These are phyloP conservation scores for Harringtonia aguacate DNA, from an alignment of 2,329 filamentous ascomycete species.

Conservation along the genomic window DNA sequence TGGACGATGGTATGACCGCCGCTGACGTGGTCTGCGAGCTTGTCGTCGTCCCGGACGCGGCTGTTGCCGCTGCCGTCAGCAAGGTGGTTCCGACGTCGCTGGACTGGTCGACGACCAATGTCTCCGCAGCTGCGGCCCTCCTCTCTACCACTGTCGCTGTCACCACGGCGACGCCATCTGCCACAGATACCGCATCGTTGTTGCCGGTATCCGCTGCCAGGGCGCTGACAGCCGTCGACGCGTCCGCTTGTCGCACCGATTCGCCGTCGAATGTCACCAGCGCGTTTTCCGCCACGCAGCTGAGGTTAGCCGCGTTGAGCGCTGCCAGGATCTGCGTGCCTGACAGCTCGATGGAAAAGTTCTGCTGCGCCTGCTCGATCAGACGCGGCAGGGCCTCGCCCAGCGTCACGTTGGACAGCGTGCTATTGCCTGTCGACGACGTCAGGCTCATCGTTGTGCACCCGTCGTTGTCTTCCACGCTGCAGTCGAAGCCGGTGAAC, in stretches of 20 bases:
- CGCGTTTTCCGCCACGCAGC: conserved; percentile 77
- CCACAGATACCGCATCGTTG: conserved; percentile 1
- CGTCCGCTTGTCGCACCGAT: conserved; percentile 23
- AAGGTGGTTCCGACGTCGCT: no score
- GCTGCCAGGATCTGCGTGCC: conserved; percentile 59
- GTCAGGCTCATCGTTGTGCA: conserved; percentile 41
- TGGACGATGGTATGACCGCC: no score
- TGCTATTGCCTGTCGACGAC: conserved; percentile 20
- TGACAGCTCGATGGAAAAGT: conserved; percentile 69
- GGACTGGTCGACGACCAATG: no score
- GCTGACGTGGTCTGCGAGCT: no score
- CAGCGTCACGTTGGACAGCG: conserved; percentile 60
- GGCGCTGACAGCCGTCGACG: conserved; percentile 3
- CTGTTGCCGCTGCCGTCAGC: no score
- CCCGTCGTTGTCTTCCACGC: conserved; percentile 32
- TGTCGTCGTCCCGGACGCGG: no score
- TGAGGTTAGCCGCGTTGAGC: conserved; percentile 65
- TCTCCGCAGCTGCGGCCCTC: no score
- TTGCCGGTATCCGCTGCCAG: background rate
- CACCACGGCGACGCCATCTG: background rate
- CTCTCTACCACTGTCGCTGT: background rate
- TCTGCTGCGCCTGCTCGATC: conserved; percentile 49
- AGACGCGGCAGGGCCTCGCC: conserved; percentile 70
- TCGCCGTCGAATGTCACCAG: conserved; percentile 71
- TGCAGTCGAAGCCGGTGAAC: conserved; percentile 56